phyloP scores from a whole-genome alignment of 495 filamentous ascomycete genomes.

The Pseudevernia furfuracea region DNA sequence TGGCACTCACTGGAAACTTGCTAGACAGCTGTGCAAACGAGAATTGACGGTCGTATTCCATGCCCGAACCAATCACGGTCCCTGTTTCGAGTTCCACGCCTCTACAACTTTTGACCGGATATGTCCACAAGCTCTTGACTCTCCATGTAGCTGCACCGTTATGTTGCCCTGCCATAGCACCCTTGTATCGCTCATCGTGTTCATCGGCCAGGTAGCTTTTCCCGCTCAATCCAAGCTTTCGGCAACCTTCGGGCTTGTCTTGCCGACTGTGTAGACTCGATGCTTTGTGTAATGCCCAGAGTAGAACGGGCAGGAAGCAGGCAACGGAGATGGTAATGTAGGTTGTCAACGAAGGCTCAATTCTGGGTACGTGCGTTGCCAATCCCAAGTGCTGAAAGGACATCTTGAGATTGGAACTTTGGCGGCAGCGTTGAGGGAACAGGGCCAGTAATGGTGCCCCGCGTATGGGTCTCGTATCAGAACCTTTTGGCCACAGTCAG shows the following conservation, averaged over 20 bases:
- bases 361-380: neutral
- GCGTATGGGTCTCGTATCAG: neutral
- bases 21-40: slow-evolving; percentile 64
- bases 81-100: slow-evolving; percentile 65
- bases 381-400: neutral
- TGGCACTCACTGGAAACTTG: slow-evolving; percentile 39
- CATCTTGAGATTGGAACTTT: neutral
- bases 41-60: slow-evolving; percentile 80
- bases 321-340: slow-evolving; percentile 5
- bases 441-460: neutral
- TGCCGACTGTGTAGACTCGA: neutral
- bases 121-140: slow-evolving; percentile 77
- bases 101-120: slow-evolving; percentile 81
- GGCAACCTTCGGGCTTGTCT: slow-evolving; percentile 17
- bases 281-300: neutral
- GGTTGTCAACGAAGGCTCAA: neutral
- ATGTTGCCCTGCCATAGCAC: slow-evolving; percentile 1
- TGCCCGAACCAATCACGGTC: slow-evolving; percentile 60
- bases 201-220: slow-evolving; percentile 34
- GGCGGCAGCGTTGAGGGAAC: neutral
- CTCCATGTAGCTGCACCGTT: slow-evolving; percentile 34
- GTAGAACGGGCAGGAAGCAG: slow-evolving; percentile 16
- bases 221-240: slow-evolving; percentile 38
- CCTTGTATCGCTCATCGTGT: slow-evolving; percentile 26
- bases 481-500: neutral